A percentile compares a stretch with the other conserved stretches of the same genome.
Conservation (phyloP, 495 filamentous ascomycete species). For the Penicillium canescens region DNA sequence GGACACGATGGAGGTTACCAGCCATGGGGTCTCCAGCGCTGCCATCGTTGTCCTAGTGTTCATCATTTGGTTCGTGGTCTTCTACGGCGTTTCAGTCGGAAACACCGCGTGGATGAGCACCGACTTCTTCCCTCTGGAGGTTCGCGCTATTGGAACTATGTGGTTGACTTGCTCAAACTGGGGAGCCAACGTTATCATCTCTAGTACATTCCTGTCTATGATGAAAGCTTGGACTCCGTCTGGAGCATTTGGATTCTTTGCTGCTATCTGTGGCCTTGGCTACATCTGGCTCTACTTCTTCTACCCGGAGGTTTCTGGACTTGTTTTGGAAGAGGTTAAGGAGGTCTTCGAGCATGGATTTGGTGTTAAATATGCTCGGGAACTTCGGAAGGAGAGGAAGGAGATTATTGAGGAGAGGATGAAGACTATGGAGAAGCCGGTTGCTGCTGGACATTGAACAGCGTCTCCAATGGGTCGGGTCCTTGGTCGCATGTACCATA, state of each 20-base stretch:
- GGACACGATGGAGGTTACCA: slow-evolving; percentile 27
- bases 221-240: slow-evolving; percentile 46
- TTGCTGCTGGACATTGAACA: neutral
- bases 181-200: slow-evolving; percentile 48
- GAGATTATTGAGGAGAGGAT: slow-evolving; percentile 1
- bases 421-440: neutral
- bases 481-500: neutral
- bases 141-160: slow-evolving; percentile 50
- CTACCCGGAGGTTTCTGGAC: slow-evolving; percentile 44
- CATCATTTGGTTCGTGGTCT: slow-evolving; percentile 44
- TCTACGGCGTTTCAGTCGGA: slow-evolving; percentile 41
- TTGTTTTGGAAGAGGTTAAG: slow-evolving; percentile 45
- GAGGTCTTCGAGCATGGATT: slow-evolving; percentile 44
- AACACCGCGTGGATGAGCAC: slow-evolving; percentile 48
- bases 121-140: slow-evolving; percentile 49
- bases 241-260: slow-evolving; percentile 51
- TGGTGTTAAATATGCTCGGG: slow-evolving; percentile 36
- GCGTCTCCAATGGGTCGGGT: neutral
- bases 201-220: slow-evolving; percentile 46
- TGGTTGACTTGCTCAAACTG: slow-evolving; percentile 40
- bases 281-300: slow-evolving; percentile 43
- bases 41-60: slow-evolving; percentile 40
- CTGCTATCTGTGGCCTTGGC: slow-evolving; percentile 42
- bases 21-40: slow-evolving; percentile 29
- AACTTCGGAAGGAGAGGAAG: slow-evolving; percentile 27